These are phyloP conservation scores for Scenedesmus sp. DNA, from an alignment of 163 green algal species.

Conservation along the genomic window DNA sequence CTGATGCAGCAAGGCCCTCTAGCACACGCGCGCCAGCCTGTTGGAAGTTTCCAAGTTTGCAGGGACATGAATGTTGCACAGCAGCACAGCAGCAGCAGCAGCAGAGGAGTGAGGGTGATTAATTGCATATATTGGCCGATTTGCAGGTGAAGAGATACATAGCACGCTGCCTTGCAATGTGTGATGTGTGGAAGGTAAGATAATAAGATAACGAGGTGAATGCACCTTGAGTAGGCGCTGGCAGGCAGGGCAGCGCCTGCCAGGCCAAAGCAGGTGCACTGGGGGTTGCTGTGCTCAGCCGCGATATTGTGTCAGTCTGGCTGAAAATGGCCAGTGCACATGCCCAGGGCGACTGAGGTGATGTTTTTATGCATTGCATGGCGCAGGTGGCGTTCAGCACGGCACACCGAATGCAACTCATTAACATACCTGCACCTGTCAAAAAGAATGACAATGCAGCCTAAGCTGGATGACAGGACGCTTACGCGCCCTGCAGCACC, in stretches of 20 bases:
- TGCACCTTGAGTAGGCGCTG: constrained; percentile 45
- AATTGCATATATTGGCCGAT: background rate
- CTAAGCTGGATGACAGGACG: background rate
- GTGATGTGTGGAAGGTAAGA: background rate
- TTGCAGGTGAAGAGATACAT: background rate
- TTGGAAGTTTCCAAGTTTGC: background rate
- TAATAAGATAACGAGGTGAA: background rate
- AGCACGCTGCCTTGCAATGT: background rate
- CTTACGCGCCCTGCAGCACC: background rate
- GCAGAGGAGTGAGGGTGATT: background rate
- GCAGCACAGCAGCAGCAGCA: background rate
- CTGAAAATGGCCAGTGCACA: constrained; percentile 27
- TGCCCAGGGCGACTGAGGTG: constrained; percentile 48
- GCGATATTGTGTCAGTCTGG: constrained; percentile 42
- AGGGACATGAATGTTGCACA: background rate
- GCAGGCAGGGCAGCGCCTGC: constrained; percentile 11
- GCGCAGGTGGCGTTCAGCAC: too few relatives aligned
- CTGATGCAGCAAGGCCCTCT: constrained; percentile 95
- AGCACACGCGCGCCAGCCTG: constrained; percentile 66
- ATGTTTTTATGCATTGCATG: background rate
- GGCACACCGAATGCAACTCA: too few relatives aligned
- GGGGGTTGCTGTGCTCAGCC: constrained; percentile 38
- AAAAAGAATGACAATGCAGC: background rate
- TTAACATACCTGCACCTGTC: too few relatives aligned
- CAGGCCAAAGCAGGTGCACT: constrained; percentile 45